These are phyloP conservation scores for Tolypocladium endophyticum DNA, from an alignment of 2,329 filamentous ascomycete genomes.

Conservation along the genomic window DNA sequence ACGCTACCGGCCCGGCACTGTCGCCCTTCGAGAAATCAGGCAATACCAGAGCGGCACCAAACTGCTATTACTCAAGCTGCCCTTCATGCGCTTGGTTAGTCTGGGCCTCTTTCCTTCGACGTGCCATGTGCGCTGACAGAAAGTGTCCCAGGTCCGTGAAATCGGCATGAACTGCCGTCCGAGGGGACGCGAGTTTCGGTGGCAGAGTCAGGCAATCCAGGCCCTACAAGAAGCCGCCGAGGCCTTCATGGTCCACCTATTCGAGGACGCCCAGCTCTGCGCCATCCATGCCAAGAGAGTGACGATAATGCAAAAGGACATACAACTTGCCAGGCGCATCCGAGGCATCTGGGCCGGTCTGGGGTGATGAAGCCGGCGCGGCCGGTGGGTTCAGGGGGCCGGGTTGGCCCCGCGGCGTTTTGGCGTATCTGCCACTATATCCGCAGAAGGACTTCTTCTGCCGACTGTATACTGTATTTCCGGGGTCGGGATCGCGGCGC, in stretches of 20 bases:
- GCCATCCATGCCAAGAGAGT: conserved; percentile 95
- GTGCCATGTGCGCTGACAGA: conserved; percentile 6
- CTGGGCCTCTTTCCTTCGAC: background rate
- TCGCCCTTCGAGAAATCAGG: conserved; percentile 84
- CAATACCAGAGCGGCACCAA: conserved; percentile 85
- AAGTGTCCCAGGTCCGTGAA: conserved; percentile 39
- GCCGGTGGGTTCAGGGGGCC: background rate
- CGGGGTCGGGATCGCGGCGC: background rate
- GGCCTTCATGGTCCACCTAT: conserved; percentile 91
- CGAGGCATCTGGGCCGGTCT: conserved; percentile 65
- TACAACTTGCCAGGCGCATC: conserved; percentile 79
- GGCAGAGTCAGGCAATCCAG: conserved; percentile 92
- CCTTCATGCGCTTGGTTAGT: conserved; percentile 64
- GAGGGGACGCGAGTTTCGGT: conserved; percentile 62
- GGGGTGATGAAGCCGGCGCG: conserved; percentile 23
- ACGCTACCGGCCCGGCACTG: conserved; percentile 68
- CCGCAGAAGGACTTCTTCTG: background rate
- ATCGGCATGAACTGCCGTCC: conserved; percentile 58
- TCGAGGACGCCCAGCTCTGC: conserved; percentile 75
- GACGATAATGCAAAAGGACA: conserved; percentile 97
- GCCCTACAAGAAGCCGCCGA: conserved; percentile 94
- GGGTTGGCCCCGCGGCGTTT: background rate
- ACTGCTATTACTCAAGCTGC: conserved; percentile 69
- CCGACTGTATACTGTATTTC: background rate
- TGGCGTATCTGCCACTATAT: background rate